Conservation (phyloP, 257 asterid genomes). For the Gynochthodes officinalis region DNA sequence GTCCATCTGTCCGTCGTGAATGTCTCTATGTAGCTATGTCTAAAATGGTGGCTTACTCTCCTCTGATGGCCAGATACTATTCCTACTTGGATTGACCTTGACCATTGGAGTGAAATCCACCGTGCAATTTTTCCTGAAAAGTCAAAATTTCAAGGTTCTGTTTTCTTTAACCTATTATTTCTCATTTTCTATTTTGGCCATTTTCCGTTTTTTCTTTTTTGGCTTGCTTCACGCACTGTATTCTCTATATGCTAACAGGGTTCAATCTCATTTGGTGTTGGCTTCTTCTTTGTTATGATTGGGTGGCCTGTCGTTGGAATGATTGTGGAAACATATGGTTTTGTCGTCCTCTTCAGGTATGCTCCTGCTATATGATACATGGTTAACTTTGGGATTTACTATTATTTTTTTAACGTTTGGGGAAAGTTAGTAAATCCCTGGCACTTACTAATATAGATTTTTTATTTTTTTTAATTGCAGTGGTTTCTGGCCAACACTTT, state of each 20-base stretch:
- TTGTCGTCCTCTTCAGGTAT: conserved; percentile 72
- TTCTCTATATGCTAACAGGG: conserved; percentile 34
- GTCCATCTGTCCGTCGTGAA: background rate
- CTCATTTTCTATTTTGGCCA: background rate
- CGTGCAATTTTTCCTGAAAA: conserved; percentile 30
- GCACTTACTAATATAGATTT: conserved; percentile 2
- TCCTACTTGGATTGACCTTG: conserved; percentile 36
- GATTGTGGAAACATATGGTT: conserved; percentile 79
- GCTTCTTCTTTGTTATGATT: conserved; percentile 67
- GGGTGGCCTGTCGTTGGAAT: conserved; percentile 82
- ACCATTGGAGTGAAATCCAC: conserved; percentile 32
- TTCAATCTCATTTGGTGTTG: conserved; percentile 56
- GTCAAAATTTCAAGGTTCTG: conserved; percentile 36
- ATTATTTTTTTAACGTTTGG: background rate
- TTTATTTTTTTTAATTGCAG: conserved; percentile 26
- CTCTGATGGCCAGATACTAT: conserved; percentile 33
- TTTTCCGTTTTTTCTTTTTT: background rate
- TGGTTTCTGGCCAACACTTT: conserved; percentile 34
- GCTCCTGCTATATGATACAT: background rate
- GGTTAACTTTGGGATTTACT: background rate
- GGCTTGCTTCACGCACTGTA: conserved; percentile 5
- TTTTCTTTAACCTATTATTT: background rate
- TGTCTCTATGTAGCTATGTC: background rate
- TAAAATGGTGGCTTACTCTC: background rate
- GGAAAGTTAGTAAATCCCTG: background rate